These are phyloP conservation scores for Phytophthora tubulina DNA, from an alignment of 352 stramenopile genomes.

Conservation along the genomic window DNA sequence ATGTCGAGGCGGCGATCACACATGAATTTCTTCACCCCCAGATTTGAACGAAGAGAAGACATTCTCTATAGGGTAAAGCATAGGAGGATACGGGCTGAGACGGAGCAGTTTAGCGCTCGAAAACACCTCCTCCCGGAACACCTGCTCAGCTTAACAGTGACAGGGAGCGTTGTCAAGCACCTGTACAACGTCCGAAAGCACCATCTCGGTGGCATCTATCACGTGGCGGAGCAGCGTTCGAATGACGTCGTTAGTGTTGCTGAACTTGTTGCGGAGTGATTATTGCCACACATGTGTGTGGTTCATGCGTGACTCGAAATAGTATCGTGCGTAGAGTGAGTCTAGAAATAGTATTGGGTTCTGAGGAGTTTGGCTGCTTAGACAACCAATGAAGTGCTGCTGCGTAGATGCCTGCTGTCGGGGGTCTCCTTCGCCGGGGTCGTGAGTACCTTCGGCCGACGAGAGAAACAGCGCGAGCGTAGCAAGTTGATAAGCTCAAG, in stretches of 20 bases:
- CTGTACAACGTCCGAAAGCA: not conserved
- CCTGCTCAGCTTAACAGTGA: conserved; percentile 1
- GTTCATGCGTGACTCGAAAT: too few relatives aligned
- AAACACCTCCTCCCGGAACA: conserved; percentile 23
- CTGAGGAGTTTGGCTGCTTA: too few relatives aligned
- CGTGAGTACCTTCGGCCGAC: too few relatives aligned
- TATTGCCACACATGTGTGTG: too few relatives aligned
- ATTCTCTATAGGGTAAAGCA: conserved; percentile 29
- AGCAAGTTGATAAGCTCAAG: too few relatives aligned
- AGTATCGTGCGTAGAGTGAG: too few relatives aligned
- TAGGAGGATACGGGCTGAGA: conserved; percentile 19
- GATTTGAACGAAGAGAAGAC: conserved; percentile 22
- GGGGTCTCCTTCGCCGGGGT: too few relatives aligned
- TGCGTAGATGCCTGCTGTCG: too few relatives aligned
- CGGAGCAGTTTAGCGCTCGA: conserved; percentile 12
- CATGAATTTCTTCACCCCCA: conserved; percentile 12
- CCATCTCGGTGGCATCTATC: not conserved
- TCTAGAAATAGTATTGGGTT: too few relatives aligned
- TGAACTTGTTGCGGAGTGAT: not conserved
- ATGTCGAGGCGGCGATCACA: not conserved
- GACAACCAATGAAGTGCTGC: too few relatives aligned
- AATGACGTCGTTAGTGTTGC: conserved; percentile 8
- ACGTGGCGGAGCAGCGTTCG: not conserved
- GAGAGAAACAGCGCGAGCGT: too few relatives aligned
- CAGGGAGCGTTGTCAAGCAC: conserved; percentile 29